Conservation (phyloP, 768 basidiomycete species). For the Trametopsis cervina region DNA sequence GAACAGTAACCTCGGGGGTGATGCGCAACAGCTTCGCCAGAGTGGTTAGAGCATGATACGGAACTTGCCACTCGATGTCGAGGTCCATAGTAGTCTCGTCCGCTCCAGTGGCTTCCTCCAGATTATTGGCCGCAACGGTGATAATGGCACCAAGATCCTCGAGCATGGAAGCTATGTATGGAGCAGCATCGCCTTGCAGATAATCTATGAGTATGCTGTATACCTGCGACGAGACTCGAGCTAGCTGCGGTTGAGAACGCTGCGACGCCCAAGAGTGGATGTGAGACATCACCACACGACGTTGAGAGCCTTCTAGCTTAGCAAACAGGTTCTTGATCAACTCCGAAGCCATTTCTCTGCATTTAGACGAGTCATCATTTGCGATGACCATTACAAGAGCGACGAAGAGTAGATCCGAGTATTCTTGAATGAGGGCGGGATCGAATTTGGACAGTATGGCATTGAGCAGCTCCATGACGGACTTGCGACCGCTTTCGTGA, state of each 20-base stretch:
- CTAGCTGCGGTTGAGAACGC: constrained; percentile 49
- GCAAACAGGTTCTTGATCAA: constrained; percentile 73
- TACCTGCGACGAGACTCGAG: constrained; percentile 72
- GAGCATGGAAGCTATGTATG: constrained; percentile 43
- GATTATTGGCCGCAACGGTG: constrained; percentile 32
- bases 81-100: constrained; percentile 38
- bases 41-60: constrained; percentile 72
- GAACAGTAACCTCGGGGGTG: constrained; percentile 41
- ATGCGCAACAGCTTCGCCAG: constrained; percentile 56
- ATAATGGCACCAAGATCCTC: constrained; percentile 50
- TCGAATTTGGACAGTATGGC: constrained; percentile 86
- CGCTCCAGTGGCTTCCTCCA: constrained; percentile 27
- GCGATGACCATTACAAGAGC: constrained; percentile 88
- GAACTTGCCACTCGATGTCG: constrained; percentile 66
- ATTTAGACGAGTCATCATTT: constrained; percentile 88
- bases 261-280: constrained; percentile 76
- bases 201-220: constrained; percentile 77
- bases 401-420: constrained; percentile 85
- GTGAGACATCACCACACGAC: constrained; percentile 54
- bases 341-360: constrained; percentile 81
- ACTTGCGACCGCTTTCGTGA: constrained; percentile 83
- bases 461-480: constrained; percentile 90
- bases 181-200: constrained; percentile 38
- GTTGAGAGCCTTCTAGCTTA: constrained; percentile 56
- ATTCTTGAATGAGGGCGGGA: constrained; percentile 61